These are phyloP conservation scores for Micromonas commoda DNA, from an alignment of 139 green algal species.

Conservation along the genomic window DNA sequence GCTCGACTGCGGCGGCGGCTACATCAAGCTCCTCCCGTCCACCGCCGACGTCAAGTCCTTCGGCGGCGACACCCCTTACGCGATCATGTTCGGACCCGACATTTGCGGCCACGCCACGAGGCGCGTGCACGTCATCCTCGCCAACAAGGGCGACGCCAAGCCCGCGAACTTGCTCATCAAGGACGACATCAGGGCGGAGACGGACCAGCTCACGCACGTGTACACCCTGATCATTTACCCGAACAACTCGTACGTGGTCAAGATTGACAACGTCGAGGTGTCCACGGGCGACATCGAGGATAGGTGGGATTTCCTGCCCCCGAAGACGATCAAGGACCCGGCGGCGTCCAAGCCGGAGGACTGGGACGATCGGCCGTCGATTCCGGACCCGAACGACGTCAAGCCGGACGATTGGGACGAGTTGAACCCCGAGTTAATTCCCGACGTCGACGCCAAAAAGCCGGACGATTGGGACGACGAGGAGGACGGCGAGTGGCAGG, in stretches of 20 bases:
- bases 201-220: constrained; percentile 48
- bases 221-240: constrained; percentile 49
- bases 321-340: constrained; percentile 74
- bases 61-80: constrained; percentile 56
- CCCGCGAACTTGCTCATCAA: constrained; percentile 50
- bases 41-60: constrained; percentile 65
- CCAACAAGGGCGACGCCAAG: constrained; percentile 49
- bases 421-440: constrained; percentile 35
- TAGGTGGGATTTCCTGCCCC: constrained; percentile 75
- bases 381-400: constrained; percentile 1
- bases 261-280: constrained; percentile 68
- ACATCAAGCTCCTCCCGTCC: constrained; percentile 78
- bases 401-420: constrained; percentile 39
- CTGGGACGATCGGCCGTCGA: constrained; percentile 65
- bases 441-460: constrained; percentile 47
- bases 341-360: constrained; percentile 80
- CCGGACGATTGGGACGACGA: constrained; percentile 90
- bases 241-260: constrained; percentile 54
- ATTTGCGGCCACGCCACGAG: constrained; percentile 75
- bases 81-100: constrained; percentile 97
- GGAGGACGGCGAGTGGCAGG: constrained; percentile 86
- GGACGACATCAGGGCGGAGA: constrained; percentile 43
- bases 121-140: constrained; percentile 63
- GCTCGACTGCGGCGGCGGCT: constrained; percentile 82
- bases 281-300: constrained; percentile 53